These are phyloP conservation scores for Cryphonectria naterciae DNA, from an alignment of 2,329 filamentous ascomycete genomes.

Conservation along the genomic window DNA sequence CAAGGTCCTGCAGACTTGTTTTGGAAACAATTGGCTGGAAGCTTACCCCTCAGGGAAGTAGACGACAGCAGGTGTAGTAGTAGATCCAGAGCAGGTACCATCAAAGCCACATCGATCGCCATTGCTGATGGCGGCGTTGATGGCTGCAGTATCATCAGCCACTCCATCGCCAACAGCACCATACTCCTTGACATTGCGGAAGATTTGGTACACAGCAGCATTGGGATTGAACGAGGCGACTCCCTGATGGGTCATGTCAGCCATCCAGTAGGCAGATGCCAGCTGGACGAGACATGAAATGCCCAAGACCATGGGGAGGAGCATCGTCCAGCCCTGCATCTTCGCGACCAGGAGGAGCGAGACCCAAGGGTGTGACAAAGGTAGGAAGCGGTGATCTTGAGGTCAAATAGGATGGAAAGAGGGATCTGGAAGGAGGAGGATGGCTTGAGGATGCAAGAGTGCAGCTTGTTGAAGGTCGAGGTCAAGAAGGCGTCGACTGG, in stretches of 20 bases:
- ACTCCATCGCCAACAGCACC: constrained; percentile 47
- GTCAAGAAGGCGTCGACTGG: neutral
- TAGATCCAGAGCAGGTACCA: constrained; percentile 39
- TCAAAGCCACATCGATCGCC: constrained; percentile 49
- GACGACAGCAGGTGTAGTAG: constrained; percentile 36
- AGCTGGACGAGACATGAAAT: constrained; percentile 30
- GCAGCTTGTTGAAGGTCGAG: neutral
- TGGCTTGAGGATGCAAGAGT: neutral
- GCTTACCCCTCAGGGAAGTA: constrained; percentile 37
- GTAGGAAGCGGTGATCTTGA: neutral
- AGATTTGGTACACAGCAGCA: constrained; percentile 46
- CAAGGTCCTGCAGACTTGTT: neutral
- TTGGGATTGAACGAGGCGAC: constrained; percentile 50
- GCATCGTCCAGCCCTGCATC: neutral
- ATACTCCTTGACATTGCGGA: constrained; percentile 52
- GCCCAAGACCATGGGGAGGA: neutral
- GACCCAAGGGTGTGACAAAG: neutral
- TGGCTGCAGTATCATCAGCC: constrained; percentile 61
- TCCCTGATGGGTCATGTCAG: constrained; percentile 51
- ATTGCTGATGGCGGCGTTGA: constrained; percentile 50
- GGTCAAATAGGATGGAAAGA: neutral
- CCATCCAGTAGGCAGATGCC: constrained; percentile 44
- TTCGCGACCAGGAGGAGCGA: neutral
- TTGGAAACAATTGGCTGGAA: neutral
- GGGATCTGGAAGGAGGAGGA: neutral